Evolutionary conservation across 2,329 filamentous ascomycete species (phyloP), one percentile per base, ranked within the genome.

Genomic region (Aureobasidium namibiae): DNA sequence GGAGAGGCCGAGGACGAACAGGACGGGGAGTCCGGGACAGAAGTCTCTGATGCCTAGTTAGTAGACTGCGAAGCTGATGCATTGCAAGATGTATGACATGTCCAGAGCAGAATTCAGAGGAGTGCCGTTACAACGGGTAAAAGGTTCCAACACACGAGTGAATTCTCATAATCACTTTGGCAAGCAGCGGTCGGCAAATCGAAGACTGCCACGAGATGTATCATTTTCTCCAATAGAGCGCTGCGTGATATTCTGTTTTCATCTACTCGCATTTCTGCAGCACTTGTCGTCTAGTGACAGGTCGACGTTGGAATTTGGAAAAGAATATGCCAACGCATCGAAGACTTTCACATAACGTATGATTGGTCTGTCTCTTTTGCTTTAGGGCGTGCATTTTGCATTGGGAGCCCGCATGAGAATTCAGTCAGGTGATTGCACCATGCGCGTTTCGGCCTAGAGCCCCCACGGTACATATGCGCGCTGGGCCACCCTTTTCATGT

Each of bases 1-100:
- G 63, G 63, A 29, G 63, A 56, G n/a, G 62, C 65, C 34, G 69
- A 67, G 42, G 68, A 65, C 42, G 63, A 60, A n/a, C 61, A 64
- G 1, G 65, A 65, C 7, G 64, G 65, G 33, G 65, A 65, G 61
- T 53, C 57, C n/a, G 39, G 38, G 39, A 53, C 38, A 60, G 54
- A 57, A 24, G 33, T 23, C 14, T 57, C 54, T 29, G 54, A 46
- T 29, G n/a, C 23, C 23, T 48, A 48, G 42, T n/a, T 5, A 54
- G 24, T n/a, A 38, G n/a, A 29, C 11, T 13, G 36, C 18, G 29
- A 36, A 23, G 18, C 9, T 33, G 44, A 31, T 21, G 42, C 14
- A 26, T 26, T 23, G 21, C 23, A 44, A 23, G 36, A 10, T 36
- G 33, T 18, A 21, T n/a, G n/a, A n/a, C n/a, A n/a, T n/a, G n/a